Base-by-base conservation (phyloP, 805 yeast species). In the Cephaloascus albidus region DNA sequence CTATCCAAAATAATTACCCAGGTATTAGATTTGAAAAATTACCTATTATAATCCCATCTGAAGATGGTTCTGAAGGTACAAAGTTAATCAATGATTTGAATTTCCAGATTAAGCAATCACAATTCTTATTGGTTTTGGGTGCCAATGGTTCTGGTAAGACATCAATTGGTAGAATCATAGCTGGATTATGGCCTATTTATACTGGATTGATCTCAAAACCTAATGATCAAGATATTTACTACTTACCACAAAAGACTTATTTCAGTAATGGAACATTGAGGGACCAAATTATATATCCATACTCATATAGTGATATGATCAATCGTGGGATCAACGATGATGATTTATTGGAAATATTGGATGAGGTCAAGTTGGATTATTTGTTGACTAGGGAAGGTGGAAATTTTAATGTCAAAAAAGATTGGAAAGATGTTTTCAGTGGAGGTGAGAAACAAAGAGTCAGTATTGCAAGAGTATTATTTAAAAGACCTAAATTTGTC, bases 401-500 rank as follows among this genome's bases (percentile, higher is more conserved):
- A 18, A 70, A 65, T 45, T 64, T 75, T 55, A 72, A 74, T 45
- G 77, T 65, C 38, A 65, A 57, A 41, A 66, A 81, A 43, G 86
- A 80, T 47, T 88, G 96, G 96, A 81, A 81, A 52, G 94, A 84
- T 54, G 82, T 88, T n/a, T 71, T 88, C 46, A 82, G 93, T 59
- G 97, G 97, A n/a, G 97, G 97, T 41, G 97, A 88, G 57, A 81
- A 86, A 60, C 97, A 88, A 65, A 76, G 95, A 54, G 73, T 88
- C 57, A 78, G 86, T 57, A 84, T 88, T 64, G 96, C 97, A 0
- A 71, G 96, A 49, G 74, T 88, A 2, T 62, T 88, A 48, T 86
- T 81, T 63, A 85, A 83, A 54, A 74, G 74, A 39, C 95, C 95
- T 36, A 72, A 74, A 54, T 85, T 85, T 57, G 87, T 88, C 3